Percentiles rank a stretch among this genome's conserved stretches.
phyloP scores from a whole-genome alignment of 345 rosid genomes.

The Combretum micranthum region DNA sequence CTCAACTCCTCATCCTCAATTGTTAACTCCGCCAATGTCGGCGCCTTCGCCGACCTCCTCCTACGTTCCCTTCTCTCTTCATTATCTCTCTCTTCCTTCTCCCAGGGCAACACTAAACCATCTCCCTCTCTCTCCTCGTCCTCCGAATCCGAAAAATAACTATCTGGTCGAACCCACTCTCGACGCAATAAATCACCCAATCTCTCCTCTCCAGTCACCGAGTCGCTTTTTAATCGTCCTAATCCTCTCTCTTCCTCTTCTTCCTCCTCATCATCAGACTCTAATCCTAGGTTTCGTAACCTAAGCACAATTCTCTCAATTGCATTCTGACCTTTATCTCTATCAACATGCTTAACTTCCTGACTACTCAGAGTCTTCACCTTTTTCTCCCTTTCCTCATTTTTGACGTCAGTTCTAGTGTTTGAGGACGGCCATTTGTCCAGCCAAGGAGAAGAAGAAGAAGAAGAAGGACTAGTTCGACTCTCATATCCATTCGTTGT shows the following conservation, averaged over 20 bases:
- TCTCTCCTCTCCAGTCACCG: slow-evolving; percentile 73
- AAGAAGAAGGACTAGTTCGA: neutral
- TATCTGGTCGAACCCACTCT: slow-evolving; percentile 89
- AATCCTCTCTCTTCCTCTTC: slow-evolving; percentile 23
- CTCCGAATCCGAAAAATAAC: slow-evolving; percentile 27
- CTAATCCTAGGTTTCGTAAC: slow-evolving; percentile 72
- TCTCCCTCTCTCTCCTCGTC: slow-evolving; percentile 23
- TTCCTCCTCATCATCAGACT: slow-evolving; percentile 58
- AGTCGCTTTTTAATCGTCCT: slow-evolving; percentile 11
- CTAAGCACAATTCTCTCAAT: slow-evolving; percentile 83
- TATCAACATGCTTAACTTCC: slow-evolving; percentile 20
- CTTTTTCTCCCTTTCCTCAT: slow-evolving; percentile 12
- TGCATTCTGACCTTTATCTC: slow-evolving; percentile 55
- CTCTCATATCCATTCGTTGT: slow-evolving; percentile 10
- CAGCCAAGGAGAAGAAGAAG: slow-evolving; percentile 45
- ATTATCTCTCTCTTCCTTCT: slow-evolving; percentile 47
- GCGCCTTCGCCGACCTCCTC: slow-evolving; percentile 55
- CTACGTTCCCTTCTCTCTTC: slow-evolving; percentile 44
- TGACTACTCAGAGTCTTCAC: slow-evolving; percentile 12
- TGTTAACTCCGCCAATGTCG: slow-evolving; percentile 84
- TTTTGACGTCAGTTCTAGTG: slow-evolving; percentile 6
- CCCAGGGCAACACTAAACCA: slow-evolving; percentile 39
- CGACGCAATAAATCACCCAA: slow-evolving; percentile 69
- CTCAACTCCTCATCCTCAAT: slow-evolving; percentile 82
- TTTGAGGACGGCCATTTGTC: slow-evolving; percentile 26